Conservation (phyloP, 257 asterid species). For the Scutellaria baicalensis region DNA sequence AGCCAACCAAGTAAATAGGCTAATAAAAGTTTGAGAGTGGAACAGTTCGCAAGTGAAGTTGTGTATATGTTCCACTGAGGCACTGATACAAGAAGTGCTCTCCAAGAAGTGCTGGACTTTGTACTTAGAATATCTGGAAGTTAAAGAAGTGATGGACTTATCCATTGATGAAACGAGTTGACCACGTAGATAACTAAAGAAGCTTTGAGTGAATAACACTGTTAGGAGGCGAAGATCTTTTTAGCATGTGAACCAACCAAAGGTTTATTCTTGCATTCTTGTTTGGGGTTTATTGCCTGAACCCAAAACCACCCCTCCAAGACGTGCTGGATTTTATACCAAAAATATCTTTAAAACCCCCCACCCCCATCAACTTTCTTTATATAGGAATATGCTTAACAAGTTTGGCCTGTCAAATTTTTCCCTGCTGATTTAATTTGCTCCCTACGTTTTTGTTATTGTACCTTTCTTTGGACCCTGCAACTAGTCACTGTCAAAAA, state of each 20-base stretch:
- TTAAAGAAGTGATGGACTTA: neutral
- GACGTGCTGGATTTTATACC: neutral
- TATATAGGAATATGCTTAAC: neutral
- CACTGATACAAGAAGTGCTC: no score
- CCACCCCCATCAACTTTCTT: neutral
- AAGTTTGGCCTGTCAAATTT: neutral
- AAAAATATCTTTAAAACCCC: neutral
- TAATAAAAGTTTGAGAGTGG: no score
- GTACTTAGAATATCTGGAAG: no score
- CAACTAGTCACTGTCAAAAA: neutral
- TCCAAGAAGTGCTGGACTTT: no score
- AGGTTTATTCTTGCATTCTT: neutral
- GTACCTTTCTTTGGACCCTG: slow-evolving; percentile 6
- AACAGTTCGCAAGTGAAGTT: no score
- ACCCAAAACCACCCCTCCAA: neutral
- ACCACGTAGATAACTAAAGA: neutral
- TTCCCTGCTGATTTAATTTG: neutral
- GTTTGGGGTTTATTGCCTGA: neutral
- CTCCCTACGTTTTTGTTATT: neutral
- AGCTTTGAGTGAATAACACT: neutral
- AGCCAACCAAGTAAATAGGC: no score
- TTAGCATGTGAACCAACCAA: neutral
- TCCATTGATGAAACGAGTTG: neutral
- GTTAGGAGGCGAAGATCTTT: neutral
- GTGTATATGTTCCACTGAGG: no score